Evolutionary conservation across 148 eudicot genomes (phyloP).

Genomic region (Persicaria tinctoria): DNA sequence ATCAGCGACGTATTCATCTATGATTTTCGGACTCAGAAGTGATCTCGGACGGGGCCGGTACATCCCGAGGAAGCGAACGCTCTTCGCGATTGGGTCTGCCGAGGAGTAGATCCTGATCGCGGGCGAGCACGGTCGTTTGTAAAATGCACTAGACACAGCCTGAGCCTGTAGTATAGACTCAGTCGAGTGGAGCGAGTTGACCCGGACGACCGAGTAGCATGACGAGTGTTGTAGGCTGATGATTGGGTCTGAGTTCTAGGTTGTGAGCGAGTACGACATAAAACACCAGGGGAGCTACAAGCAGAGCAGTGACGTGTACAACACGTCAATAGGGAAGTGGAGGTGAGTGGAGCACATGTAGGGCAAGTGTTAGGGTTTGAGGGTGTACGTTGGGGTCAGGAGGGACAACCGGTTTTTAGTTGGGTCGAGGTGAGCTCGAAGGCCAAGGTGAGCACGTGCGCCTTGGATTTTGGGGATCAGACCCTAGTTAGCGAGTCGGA

Average conservation of each 20-base stretch:
- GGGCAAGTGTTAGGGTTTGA: conserved; percentile 37
- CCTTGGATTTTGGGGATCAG: conserved; percentile 39
- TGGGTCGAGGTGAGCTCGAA: conserved; percentile 35
- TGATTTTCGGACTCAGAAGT: conserved; percentile 41
- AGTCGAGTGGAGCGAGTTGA: conserved; percentile 60
- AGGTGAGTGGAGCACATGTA: conserved; percentile 38
- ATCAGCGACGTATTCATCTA: conserved; percentile 42
- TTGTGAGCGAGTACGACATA: conserved; percentile 65
- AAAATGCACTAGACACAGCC: conserved; percentile 22
- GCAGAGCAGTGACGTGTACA: conserved; percentile 41
- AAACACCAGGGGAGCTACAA: conserved; percentile 43
- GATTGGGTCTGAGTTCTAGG: conserved; percentile 61
- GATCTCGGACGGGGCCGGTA: conserved; percentile 38
- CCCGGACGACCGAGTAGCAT: conserved; percentile 49
- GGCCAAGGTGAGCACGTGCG: conserved; percentile 36
- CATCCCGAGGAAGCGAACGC: conserved; percentile 51
- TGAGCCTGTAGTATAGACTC: conserved; percentile 25
- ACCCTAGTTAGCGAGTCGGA: conserved; percentile 42
- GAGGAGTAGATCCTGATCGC: conserved; percentile 37
- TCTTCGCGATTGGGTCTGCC: conserved; percentile 39
- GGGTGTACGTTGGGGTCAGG: conserved; percentile 35
- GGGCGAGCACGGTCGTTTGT: conserved; percentile 67
- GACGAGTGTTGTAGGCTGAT: conserved; percentile 66
- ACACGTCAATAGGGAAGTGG: conserved; percentile 23
- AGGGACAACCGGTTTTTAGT: conserved; percentile 26